Conservation (phyloP, 768 basidiomycete genomes). For the Tylopilus cervinicoccineus region DNA sequence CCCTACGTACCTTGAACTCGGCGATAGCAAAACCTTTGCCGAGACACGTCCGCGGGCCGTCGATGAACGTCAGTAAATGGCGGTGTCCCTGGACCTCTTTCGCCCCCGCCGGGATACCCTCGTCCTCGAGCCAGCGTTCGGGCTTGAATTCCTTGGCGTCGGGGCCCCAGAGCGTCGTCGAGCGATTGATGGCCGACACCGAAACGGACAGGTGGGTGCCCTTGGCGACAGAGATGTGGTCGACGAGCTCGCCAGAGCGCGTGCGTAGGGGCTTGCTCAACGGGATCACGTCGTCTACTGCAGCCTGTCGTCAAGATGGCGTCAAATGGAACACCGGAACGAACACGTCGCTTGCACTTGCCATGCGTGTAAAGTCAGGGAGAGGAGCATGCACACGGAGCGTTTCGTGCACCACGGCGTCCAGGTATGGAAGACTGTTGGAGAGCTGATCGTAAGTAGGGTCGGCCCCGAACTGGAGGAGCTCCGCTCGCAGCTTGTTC, state of each 20-base stretch:
- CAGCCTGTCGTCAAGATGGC: conserved; percentile 35
- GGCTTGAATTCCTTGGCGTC: conserved; percentile 58
- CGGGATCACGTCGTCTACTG: conserved; percentile 55
- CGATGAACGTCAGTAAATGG: conserved; percentile 49
- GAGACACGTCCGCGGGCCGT: conserved; percentile 44
- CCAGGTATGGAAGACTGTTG: conserved; percentile 50
- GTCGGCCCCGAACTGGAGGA: conserved; percentile 41
- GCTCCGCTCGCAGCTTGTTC: conserved; percentile 45
- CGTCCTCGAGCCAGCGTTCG: conserved; percentile 54
- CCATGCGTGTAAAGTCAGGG: conserved; percentile 18
- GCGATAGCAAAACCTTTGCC: conserved; percentile 11
- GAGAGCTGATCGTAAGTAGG: conserved; percentile 54
- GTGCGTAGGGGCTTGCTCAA: conserved; percentile 48
- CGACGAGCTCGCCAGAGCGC: conserved; percentile 35
- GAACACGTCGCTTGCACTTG: not conserved
- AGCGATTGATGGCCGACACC: conserved; percentile 45
- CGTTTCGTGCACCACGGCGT: conserved; percentile 45
- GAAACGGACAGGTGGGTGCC: conserved; percentile 44
- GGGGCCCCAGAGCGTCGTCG: conserved; percentile 56
- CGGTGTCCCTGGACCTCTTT: conserved; percentile 48
- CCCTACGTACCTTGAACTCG: conserved; percentile 24
- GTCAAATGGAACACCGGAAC: not conserved
- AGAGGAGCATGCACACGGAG: conserved; percentile 44
- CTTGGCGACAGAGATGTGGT: conserved; percentile 42
- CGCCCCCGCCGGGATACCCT: conserved; percentile 24